These are phyloP conservation scores for Punctularia strigosozonata DNA, from an alignment of 768 basidiomycete genomes.

Conservation along the genomic window DNA sequence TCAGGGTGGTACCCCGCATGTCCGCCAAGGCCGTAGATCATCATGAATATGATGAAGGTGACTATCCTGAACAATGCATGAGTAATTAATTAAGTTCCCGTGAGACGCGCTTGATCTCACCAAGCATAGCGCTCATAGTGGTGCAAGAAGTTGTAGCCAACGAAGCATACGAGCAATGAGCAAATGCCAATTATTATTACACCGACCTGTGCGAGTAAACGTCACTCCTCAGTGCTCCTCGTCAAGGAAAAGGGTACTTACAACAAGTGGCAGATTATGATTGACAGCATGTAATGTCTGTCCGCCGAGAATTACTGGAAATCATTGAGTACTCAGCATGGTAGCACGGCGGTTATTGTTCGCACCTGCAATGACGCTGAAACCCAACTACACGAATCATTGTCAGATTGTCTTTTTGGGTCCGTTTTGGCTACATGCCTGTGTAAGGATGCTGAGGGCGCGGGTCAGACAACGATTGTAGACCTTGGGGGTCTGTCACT, in stretches of 20 bases:
- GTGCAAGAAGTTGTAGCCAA: slow-evolving; percentile 35
- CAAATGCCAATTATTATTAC: slow-evolving; percentile 34
- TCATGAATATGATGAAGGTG: slow-evolving; percentile 32
- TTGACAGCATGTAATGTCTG: slow-evolving; percentile 37
- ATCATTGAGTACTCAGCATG: slow-evolving; percentile 37
- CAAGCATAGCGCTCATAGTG: slow-evolving; percentile 45
- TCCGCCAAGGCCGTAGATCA: slow-evolving; percentile 38
- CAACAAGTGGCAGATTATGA: slow-evolving; percentile 30
- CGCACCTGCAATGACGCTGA: too few relatives aligned
- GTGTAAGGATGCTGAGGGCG: slow-evolving; percentile 1
- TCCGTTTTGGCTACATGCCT: too few relatives aligned
- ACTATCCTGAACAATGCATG: too few relatives aligned
- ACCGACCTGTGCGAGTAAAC: slow-evolving; percentile 18
- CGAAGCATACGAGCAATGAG: slow-evolving; percentile 31
- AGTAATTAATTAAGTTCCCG: too few relatives aligned
- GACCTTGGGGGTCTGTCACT: too few relatives aligned
- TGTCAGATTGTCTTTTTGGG: too few relatives aligned
- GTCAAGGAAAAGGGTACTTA: too few relatives aligned
- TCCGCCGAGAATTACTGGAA: slow-evolving; percentile 41
- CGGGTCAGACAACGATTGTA: neutral
- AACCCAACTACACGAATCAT: too few relatives aligned
- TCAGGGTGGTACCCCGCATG: slow-evolving; percentile 32
- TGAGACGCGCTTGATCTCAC: too few relatives aligned
- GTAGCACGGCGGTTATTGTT: too few relatives aligned
- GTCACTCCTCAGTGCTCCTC: neutral